Evolutionary conservation across 495 filamentous ascomycete genomes (phyloP).

Genomic region (Xylaria curta): DNA sequence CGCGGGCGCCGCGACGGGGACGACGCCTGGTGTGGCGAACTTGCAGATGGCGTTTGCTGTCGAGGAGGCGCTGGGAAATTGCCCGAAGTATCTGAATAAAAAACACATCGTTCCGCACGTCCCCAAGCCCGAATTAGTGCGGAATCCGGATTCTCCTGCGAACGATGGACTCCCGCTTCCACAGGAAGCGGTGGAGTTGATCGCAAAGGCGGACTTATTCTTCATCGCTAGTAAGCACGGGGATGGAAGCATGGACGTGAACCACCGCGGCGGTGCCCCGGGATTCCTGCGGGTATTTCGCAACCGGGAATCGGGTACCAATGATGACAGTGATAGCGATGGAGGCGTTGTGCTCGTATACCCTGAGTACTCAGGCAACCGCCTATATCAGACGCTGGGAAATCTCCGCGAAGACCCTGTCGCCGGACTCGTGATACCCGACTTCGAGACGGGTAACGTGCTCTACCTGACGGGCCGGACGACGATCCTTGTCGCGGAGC

Average conservation of each 20-base stretch:
- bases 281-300: conserved; percentile 73
- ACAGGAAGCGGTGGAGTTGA: conserved; percentile 60
- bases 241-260: conserved; percentile 78
- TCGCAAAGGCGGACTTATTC: conserved; percentile 73
- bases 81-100: conserved; percentile 83
- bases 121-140: conserved; percentile 57
- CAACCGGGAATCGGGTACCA: conserved; percentile 48
- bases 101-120: conserved; percentile 64
- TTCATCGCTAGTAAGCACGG: conserved; percentile 73
- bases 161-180: conserved; percentile 41
- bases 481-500: conserved; percentile 66
- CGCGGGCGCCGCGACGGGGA: conserved; percentile 52
- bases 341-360: conserved; percentile 61
- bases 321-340: neutral
- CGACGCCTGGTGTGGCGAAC: conserved; percentile 48
- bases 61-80: conserved; percentile 76
- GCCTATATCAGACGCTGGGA: conserved; percentile 75
- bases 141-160: neutral
- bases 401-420: conserved; percentile 57
- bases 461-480: conserved; percentile 72
- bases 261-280: conserved; percentile 75
- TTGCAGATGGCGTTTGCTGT: conserved; percentile 71
- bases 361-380: conserved; percentile 83
- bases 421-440: conserved; percentile 71
- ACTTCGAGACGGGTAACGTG: conserved; percentile 72